phyloP scores from a whole-genome alignment of 306 rosid species.

The Arachis hypogaea region DNA sequence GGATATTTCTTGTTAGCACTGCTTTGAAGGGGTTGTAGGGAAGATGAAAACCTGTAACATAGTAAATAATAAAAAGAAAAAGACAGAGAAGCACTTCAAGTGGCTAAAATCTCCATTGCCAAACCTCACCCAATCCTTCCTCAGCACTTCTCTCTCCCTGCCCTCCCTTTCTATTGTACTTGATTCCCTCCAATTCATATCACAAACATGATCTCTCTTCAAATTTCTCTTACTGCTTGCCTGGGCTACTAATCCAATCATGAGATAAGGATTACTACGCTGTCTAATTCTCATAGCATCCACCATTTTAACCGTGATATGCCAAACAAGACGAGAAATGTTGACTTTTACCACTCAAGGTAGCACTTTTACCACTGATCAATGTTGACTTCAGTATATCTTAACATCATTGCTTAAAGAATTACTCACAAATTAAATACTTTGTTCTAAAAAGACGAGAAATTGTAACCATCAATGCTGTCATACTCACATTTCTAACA shows the following conservation, averaged over 20 bases:
- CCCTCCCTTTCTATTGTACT: neutral
- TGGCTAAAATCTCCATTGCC: slow-evolving; percentile 3
- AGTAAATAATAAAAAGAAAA: neutral
- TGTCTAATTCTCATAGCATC: neutral
- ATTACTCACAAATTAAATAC: neutral
- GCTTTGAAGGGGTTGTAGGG: slow-evolving; percentile 9
- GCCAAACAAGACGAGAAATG: neutral
- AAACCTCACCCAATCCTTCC: slow-evolving; percentile 8
- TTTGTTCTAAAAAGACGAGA: slow-evolving; percentile 6
- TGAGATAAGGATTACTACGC: no score
- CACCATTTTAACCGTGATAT: neutral
- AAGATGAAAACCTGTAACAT: neutral
- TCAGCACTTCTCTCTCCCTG: neutral
- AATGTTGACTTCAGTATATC: slow-evolving; percentile 16
- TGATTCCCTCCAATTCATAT: slow-evolving; percentile 7
- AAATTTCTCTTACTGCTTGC: slow-evolving; percentile 14
- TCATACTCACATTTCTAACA: slow-evolving; percentile 80
- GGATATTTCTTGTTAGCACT: slow-evolving; percentile 7
- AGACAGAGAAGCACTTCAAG: neutral
- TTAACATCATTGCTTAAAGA: slow-evolving; percentile 11
- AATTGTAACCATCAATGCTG: slow-evolving; percentile 12
- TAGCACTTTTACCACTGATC: slow-evolving; percentile 6
- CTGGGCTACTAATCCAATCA: neutral
- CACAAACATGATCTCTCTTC: slow-evolving; percentile 8
- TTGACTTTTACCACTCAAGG: neutral